Evolutionary conservation across 2,329 filamentous ascomycete genomes (phyloP).

Genomic region (Massarina eburnea): DNA sequence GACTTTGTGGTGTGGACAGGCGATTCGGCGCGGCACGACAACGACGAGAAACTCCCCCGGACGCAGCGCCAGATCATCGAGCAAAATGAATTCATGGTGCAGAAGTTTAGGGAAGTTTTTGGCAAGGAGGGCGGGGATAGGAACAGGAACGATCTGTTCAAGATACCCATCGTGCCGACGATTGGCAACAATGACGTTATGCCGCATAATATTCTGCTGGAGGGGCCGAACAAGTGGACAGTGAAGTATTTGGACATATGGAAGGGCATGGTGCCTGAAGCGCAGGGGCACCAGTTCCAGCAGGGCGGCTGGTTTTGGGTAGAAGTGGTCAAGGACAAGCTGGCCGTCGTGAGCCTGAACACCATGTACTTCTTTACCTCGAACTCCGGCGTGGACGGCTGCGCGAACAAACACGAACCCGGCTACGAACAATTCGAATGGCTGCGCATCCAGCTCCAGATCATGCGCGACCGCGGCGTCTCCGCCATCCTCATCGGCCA

Average conservation of each 20-base stretch:
- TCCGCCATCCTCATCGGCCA: constrained; percentile 95
- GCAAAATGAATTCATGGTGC: constrained; percentile 73
- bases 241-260: constrained; percentile 76
- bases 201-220: constrained; percentile 88
- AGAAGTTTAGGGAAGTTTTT: constrained; percentile 77
- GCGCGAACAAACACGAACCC: constrained; percentile 74
- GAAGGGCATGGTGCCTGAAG: constrained; percentile 85
- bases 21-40: constrained; percentile 87
- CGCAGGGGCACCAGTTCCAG: constrained; percentile 85
- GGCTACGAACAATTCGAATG: constrained; percentile 96
- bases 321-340: constrained; percentile 81
- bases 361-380: constrained; percentile 92
- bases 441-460: constrained; percentile 84
- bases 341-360: constrained; percentile 92
- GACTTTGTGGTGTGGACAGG: constrained; percentile 95
- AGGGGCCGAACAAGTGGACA: constrained; percentile 87
- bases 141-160: constrained; percentile 59
- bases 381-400: constrained; percentile 93
- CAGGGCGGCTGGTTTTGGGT: constrained; percentile 93
- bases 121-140: constrained; percentile 54
- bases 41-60: constrained; percentile 78
- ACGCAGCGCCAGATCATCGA: constrained; percentile 73
- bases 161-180: constrained; percentile 82
- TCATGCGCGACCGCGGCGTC: constrained; percentile 79
- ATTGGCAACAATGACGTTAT: constrained; percentile 98